Conservation (phyloP, 2,329 filamentous ascomycete species). For the Hypoxylon sp. region DNA sequence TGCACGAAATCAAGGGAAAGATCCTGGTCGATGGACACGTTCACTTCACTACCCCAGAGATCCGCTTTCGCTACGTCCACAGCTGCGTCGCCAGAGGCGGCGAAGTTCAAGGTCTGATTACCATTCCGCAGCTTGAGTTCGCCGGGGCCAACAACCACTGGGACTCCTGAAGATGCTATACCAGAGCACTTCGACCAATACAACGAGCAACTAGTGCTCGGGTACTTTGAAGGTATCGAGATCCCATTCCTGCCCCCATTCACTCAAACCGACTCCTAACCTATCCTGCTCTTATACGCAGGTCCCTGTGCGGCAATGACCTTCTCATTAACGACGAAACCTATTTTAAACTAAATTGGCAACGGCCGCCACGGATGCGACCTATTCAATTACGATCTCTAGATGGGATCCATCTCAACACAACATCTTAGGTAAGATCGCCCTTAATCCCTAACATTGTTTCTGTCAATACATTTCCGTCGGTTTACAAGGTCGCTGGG, state of each 20-base stretch:
- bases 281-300: not conserved
- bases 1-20: too few relatives aligned
- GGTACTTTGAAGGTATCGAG: slow-evolving; percentile 69
- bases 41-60: too few relatives aligned
- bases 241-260: not conserved
- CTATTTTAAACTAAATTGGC: too few relatives aligned
- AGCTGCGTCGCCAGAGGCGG: too few relatives aligned
- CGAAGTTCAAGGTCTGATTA: too few relatives aligned
- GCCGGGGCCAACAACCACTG: too few relatives aligned
- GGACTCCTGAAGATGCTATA: slow-evolving; percentile 39
- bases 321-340: too few relatives aligned
- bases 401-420: not conserved
- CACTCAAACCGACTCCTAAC: not conserved
- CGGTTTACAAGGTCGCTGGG: not conserved
- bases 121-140: too few relatives aligned
- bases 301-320: not conserved
- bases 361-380: too few relatives aligned
- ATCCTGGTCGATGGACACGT: too few relatives aligned
- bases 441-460: not conserved
- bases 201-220: slow-evolving; percentile 75
- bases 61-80: too few relatives aligned
- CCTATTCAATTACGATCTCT: too few relatives aligned
- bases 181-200: slow-evolving; percentile 61
- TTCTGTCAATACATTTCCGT: not conserved
- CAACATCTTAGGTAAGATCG: not conserved